Conservation (phyloP, 805 yeast genomes). For the Starmerella apicola region DNA sequence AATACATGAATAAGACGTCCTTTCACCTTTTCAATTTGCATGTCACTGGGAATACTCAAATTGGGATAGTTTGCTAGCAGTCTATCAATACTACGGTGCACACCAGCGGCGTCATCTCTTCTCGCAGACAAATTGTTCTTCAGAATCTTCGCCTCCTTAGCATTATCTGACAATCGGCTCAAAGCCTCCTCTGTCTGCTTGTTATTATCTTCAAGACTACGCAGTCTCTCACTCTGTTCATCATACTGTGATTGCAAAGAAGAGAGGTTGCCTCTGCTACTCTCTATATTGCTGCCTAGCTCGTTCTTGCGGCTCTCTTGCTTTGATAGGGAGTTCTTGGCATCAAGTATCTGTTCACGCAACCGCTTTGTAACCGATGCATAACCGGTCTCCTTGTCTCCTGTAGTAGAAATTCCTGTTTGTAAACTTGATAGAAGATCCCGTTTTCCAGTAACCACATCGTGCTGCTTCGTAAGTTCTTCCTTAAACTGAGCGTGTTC, state of each 20-base stretch:
- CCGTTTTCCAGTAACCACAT: slow-evolving; percentile 6
- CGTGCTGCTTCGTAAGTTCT: slow-evolving; percentile 4
- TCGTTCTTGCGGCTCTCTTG: neutral
- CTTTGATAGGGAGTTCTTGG: slow-evolving; percentile 1
- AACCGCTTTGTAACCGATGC: slow-evolving; percentile 17
- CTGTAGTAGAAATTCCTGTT: slow-evolving; percentile 20
- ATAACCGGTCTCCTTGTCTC: slow-evolving; percentile 21
- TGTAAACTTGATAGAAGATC: slow-evolving; percentile 17
- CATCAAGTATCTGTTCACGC: slow-evolving; percentile 11
- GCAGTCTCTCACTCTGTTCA: neutral
- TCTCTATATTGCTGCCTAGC: neutral
- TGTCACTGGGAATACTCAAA: slow-evolving; percentile 32
- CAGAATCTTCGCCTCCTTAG: slow-evolving; percentile 3
- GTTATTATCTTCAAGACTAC: neutral
- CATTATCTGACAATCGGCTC: neutral
- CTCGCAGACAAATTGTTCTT: neutral
- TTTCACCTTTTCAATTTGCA: slow-evolving; percentile 51
- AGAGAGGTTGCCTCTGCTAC: neutral
- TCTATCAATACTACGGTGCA: slow-evolving; percentile 7
- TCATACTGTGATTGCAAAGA: neutral
- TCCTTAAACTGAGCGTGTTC: slow-evolving; percentile 6
- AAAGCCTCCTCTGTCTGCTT: neutral
- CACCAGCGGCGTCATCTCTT: slow-evolving; percentile 8
- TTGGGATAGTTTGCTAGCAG: slow-evolving; percentile 11
- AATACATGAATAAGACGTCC: slow-evolving; percentile 89